phyloP scores from a whole-genome alignment of 2,329 filamentous ascomycete genomes.

The Tolypocladium cylindrosporum region DNA sequence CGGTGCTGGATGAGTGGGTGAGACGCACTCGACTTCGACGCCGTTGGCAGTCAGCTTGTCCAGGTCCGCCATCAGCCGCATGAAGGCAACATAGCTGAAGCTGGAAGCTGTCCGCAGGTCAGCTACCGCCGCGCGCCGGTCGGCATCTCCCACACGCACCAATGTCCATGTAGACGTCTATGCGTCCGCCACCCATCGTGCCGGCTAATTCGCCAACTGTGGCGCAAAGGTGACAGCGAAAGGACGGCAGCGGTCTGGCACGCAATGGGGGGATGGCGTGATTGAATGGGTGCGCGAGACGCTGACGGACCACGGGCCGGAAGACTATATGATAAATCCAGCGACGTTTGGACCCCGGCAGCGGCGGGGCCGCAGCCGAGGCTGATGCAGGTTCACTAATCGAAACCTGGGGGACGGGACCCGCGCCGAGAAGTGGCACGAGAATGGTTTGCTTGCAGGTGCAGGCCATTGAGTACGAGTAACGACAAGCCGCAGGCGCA shows the following conservation, averaged over 20 bases:
- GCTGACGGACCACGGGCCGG: neutral
- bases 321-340: neutral
- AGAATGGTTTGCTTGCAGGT: neutral
- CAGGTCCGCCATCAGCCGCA: constrained; percentile 47
- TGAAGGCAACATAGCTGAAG: constrained; percentile 47
- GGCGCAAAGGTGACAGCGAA: neutral
- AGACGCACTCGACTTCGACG: constrained; percentile 54
- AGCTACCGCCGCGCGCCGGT: neutral
- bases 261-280: neutral
- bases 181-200: constrained; percentile 48
- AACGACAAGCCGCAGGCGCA: neutral
- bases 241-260: neutral
- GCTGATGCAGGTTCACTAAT: neutral
- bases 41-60: constrained; percentile 44
- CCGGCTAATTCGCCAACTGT: neutral
- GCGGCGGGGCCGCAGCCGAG: neutral
- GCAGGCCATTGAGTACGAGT: too few relatives aligned
- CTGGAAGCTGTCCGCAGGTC: constrained; percentile 45
- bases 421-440: neutral
- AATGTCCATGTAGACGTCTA: constrained; percentile 59
- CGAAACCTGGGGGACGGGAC: neutral
- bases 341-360: neutral
- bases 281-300: neutral
- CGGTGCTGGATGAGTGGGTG: neutral
- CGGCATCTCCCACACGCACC: constrained; percentile 27